phyloP scores from a whole-genome alignment of 2,329 filamentous ascomycete species.

The Berkeleyomyces basicola region DNA sequence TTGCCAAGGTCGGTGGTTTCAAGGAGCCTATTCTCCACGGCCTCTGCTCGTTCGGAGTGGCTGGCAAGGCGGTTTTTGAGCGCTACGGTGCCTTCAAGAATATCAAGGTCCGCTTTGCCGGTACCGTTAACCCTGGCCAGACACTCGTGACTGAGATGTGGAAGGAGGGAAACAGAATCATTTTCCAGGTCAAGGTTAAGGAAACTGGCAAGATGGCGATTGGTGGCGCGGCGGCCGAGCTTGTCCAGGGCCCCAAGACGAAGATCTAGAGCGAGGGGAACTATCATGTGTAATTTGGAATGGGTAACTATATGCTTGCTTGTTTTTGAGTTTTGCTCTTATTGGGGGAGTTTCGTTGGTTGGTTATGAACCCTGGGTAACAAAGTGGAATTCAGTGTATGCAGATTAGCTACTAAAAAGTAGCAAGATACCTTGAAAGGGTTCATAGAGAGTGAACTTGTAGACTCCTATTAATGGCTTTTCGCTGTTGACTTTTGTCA shows the following conservation, averaged over 20 bases:
- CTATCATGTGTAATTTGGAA: background rate
- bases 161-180: slow-evolving; percentile 63
- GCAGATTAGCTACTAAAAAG: too few species aligned
- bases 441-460: too few species aligned
- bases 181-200: slow-evolving; percentile 79
- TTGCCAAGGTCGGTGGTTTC: slow-evolving; percentile 92
- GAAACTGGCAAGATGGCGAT: slow-evolving; percentile 87
- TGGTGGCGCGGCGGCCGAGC: slow-evolving; percentile 61
- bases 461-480: too few species aligned
- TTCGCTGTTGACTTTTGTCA: too few species aligned
- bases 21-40: slow-evolving; percentile 88
- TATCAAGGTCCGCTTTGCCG: slow-evolving; percentile 83
- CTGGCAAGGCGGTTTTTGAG: slow-evolving; percentile 77
- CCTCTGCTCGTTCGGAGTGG: slow-evolving; percentile 86
- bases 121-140: slow-evolving; percentile 70
- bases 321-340: background rate
- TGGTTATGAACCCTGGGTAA: too few species aligned
- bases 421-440: too few species aligned
- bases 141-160: slow-evolving; percentile 91
- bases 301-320: background rate
- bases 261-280: slow-evolving; percentile 3
- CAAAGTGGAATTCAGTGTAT: too few species aligned
- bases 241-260: slow-evolving; percentile 26
- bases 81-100: slow-evolving; percentile 72
- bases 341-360: background rate